Conservation (phyloP, 495 filamentous ascomycete genomes). For the Articulospora tetracladia region DNA sequence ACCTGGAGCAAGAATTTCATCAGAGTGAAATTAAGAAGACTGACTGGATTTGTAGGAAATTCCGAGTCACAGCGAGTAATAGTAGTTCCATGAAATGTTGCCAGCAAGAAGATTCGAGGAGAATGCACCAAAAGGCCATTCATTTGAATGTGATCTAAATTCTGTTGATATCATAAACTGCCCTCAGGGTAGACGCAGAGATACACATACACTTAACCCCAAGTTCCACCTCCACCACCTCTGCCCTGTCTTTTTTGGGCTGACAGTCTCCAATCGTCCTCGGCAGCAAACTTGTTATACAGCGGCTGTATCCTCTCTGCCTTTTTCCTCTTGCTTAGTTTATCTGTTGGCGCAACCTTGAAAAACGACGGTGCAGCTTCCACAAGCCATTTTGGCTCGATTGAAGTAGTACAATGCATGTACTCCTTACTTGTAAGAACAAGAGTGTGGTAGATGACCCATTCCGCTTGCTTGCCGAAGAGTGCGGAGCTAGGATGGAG, state of each 20-base stretch:
- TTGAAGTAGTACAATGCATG: slow-evolving; percentile 88
- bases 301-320: slow-evolving; percentile 92
- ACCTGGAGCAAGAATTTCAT: too few species aligned
- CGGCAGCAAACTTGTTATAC: slow-evolving; percentile 84
- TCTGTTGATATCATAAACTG: too few species aligned
- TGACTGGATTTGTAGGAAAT: too few species aligned
- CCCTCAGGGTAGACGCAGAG: not conserved
- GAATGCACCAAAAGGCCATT: too few species aligned
- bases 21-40: too few species aligned
- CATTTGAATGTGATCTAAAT: too few species aligned
- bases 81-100: too few species aligned
- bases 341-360: slow-evolving; percentile 89
- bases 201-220: slow-evolving; percentile 60
- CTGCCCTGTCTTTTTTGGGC: slow-evolving; percentile 85
- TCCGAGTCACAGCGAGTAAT: too few species aligned
- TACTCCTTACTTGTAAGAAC: slow-evolving; percentile 96
- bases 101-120: not conserved
- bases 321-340: slow-evolving; percentile 86
- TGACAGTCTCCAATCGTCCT: slow-evolving; percentile 91
- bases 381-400: slow-evolving; percentile 90
- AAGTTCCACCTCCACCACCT: slow-evolving; percentile 85
- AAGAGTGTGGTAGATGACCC: slow-evolving; percentile 87
- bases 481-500: slow-evolving; percentile 87
- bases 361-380: slow-evolving; percentile 97
- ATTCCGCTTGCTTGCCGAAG: slow-evolving; percentile 93